Conservation (phyloP, 2,329 filamentous ascomycete species). For the Pyricularia sp. region DNA sequence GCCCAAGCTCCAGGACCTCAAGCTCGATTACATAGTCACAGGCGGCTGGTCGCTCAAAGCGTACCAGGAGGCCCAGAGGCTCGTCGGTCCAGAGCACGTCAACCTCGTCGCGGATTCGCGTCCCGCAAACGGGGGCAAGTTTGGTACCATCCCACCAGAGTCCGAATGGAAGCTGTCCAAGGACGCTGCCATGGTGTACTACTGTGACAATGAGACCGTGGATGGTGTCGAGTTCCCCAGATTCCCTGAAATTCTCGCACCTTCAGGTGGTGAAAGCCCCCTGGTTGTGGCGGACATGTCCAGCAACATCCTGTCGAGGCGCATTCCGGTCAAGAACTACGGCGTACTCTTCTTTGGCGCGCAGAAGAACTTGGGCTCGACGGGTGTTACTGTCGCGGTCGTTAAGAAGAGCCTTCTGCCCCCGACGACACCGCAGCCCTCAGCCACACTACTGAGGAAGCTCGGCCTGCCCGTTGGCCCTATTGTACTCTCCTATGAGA, state of each 20-base stretch:
- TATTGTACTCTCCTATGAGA: slow-evolving; percentile 70
- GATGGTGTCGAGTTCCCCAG: slow-evolving; percentile 81
- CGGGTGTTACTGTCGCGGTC: slow-evolving; percentile 77
- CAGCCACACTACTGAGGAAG: slow-evolving; percentile 55
- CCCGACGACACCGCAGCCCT: slow-evolving; percentile 42
- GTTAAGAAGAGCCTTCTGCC: slow-evolving; percentile 71
- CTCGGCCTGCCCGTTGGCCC: slow-evolving; percentile 69
- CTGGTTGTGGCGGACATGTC: slow-evolving; percentile 88
- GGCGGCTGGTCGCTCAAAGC: slow-evolving; percentile 88
- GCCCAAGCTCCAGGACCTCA: slow-evolving; percentile 45
- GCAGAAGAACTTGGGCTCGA: slow-evolving; percentile 84
- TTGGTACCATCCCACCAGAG: slow-evolving; percentile 69
- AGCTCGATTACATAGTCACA: slow-evolving; percentile 81
- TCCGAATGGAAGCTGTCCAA: slow-evolving; percentile 62
- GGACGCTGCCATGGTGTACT: slow-evolving; percentile 66
- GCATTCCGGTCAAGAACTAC: slow-evolving; percentile 66
- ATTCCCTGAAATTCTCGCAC: slow-evolving; percentile 52
- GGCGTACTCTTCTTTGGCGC: slow-evolving; percentile 82
- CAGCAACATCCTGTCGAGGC: slow-evolving; percentile 80
- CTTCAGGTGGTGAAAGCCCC: slow-evolving; percentile 48
- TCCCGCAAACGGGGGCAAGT: slow-evolving; percentile 58
- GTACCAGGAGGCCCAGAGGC: slow-evolving; percentile 63
- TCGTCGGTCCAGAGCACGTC: slow-evolving; percentile 66
- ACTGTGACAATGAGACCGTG: slow-evolving; percentile 88
- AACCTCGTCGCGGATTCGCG: slow-evolving; percentile 45